These are phyloP conservation scores for Colletotrichum siamense DNA, from an alignment of 2,329 filamentous ascomycete species.

Conservation along the genomic window DNA sequence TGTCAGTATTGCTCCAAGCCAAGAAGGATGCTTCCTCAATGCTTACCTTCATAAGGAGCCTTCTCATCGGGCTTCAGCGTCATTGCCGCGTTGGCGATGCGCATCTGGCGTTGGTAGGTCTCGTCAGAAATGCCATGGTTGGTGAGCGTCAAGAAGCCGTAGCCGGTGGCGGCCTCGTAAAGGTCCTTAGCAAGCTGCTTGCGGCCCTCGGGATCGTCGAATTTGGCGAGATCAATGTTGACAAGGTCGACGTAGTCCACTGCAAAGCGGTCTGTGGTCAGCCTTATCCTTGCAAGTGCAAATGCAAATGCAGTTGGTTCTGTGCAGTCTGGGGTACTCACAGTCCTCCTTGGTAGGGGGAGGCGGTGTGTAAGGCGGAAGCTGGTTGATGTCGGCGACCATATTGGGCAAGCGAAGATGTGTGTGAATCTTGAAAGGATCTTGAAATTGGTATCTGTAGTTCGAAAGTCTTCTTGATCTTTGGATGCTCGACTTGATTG, in stretches of 20 bases:
- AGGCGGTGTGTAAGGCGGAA: background rate
- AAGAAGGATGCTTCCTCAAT: fast-evolving
- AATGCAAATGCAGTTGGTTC: background rate
- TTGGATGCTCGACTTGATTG: background rate
- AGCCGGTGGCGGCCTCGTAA: constrained; percentile 31
- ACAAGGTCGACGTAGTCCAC: constrained; percentile 33
- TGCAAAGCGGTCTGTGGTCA: background rate
- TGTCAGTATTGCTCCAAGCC: background rate
- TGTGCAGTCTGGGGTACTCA: background rate
- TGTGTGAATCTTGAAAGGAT: background rate
- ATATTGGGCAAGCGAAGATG: background rate
- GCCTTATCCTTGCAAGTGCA: background rate
- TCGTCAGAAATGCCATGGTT: constrained; percentile 33
- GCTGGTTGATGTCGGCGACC: constrained; percentile 9
- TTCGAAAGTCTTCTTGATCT: background rate
- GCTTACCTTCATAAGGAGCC: constrained; percentile 30
- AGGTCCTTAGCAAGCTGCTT: constrained; percentile 32
- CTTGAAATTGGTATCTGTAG: background rate
- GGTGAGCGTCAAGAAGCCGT: constrained; percentile 30
- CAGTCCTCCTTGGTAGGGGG: constrained; percentile 7
- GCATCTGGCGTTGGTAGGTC: constrained; percentile 29
- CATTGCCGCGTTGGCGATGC: constrained; percentile 31
- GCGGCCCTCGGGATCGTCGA: constrained; percentile 27
- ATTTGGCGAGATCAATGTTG: constrained; percentile 31
- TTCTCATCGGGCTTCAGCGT: constrained; percentile 30